phyloP scores from a whole-genome alignment of 352 stramenopile species.

The Bremia lactucae region DNA sequence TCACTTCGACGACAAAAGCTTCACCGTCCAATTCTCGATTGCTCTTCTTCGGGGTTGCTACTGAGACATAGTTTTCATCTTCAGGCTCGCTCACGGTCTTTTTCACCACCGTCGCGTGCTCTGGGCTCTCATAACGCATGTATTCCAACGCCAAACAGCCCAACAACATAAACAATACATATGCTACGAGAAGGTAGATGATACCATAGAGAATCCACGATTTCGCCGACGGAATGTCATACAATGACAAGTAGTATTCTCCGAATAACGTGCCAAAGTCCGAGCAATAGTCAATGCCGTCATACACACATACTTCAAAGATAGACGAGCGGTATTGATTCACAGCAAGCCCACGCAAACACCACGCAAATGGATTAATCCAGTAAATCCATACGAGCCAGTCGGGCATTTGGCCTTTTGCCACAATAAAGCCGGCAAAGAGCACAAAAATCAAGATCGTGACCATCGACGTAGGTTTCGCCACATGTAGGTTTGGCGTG shows the following conservation, averaged over 20 bases:
- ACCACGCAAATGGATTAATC: constrained; percentile 43
- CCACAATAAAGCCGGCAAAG: constrained; percentile 42
- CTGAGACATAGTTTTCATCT: constrained; percentile 7
- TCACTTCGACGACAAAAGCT: constrained; percentile 9
- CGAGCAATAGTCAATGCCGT: constrained; percentile 31
- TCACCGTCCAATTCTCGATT: constrained; percentile 6
- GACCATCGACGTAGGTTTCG: constrained; percentile 28
- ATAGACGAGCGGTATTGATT: constrained; percentile 21
- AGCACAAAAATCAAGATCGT: constrained; percentile 31
- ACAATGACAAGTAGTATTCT: constrained; percentile 30
- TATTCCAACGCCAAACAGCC: constrained; percentile 19
- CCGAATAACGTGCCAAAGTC: constrained; percentile 22
- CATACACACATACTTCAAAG: constrained; percentile 27
- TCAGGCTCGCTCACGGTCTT: constrained; percentile 11
- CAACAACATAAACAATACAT: constrained; percentile 32
- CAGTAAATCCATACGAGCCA: constrained; percentile 45
- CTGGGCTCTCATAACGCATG: constrained; percentile 14
- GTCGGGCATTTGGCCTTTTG: constrained; percentile 31
- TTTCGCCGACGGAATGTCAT: constrained; percentile 16
- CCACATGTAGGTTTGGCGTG: constrained; percentile 21
- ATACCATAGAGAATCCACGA: constrained; percentile 27
- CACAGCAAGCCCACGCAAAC: constrained; percentile 19
- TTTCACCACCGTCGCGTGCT: constrained; percentile 14
- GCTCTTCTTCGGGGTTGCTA: constrained; percentile 12
- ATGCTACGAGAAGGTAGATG: constrained; percentile 27